Evolutionary conservation across 1,284 basidiomycete genomes (phyloP).

Genomic region (Cystobasidium sp.): DNA sequence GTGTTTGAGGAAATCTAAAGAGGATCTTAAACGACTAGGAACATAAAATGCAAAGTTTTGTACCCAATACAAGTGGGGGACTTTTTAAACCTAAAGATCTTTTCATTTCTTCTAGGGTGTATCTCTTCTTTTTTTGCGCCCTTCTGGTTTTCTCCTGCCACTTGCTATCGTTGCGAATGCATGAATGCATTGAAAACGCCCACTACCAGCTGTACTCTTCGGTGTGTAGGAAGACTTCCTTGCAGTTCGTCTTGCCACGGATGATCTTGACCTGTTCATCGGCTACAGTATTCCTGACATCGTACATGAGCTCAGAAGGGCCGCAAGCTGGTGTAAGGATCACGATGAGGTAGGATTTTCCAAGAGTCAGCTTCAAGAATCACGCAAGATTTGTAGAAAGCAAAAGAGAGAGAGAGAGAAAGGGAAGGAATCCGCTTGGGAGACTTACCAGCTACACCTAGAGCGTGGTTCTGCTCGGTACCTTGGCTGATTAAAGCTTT

Average conservation of each 20-base stretch:
- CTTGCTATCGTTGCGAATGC: too few species aligned
- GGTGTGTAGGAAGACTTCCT: slow-evolving; percentile 48
- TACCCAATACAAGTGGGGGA: too few species aligned
- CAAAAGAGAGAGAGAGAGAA: background rate
- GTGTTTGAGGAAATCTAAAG: too few species aligned
- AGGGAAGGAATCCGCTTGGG: background rate
- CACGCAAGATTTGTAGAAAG: too few species aligned
- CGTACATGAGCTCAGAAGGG: slow-evolving; percentile 56
- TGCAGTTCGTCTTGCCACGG: slow-evolving; percentile 5
- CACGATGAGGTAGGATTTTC: background rate
- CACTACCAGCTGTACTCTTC: slow-evolving; percentile 52
- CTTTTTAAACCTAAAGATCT: too few species aligned
- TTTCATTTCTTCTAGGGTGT: too few species aligned
- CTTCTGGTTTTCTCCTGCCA: too few species aligned
- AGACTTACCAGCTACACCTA: slow-evolving; percentile 24
- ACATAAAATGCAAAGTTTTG: too few species aligned
- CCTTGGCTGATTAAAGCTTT: background rate
- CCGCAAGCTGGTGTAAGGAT: slow-evolving; percentile 54
- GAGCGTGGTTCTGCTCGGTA: slow-evolving; percentile 3
- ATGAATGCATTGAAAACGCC: background rate
- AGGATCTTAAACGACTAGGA: too few species aligned
- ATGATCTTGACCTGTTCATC: slow-evolving; percentile 55
- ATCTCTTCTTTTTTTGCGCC: too few species aligned
- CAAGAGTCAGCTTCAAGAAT: background rate
- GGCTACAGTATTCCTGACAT: slow-evolving; percentile 58